phyloP scores from a whole-genome alignment of 768 basidiomycete genomes.

The Lactarius trivialis region DNA sequence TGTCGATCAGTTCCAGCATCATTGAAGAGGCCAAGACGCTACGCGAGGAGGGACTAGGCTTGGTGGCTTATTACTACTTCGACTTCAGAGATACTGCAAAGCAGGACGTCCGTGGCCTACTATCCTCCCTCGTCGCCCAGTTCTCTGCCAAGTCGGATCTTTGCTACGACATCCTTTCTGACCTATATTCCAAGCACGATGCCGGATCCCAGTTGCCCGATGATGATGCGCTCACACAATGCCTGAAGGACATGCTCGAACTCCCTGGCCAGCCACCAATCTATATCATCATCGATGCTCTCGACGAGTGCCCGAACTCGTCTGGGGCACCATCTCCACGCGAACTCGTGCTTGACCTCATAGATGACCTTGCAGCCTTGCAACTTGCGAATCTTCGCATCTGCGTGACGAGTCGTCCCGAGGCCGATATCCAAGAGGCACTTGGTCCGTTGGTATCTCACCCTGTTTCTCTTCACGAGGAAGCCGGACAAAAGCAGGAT shows the following conservation, averaged over 20 bases:
- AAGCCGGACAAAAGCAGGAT: background rate
- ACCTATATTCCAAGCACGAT: background rate
- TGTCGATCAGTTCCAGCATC: no score
- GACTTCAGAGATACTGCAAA: background rate
- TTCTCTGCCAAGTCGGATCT: background rate
- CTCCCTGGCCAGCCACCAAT: background rate
- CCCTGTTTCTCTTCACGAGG: background rate
- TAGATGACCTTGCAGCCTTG: background rate
- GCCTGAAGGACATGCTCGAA: background rate
- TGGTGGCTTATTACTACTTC: background rate
- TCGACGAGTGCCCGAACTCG: slow-evolving; percentile 6
- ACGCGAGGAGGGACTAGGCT: background rate
- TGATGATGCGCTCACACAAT: background rate
- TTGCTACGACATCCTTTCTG: background rate
- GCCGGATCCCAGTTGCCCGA: background rate
- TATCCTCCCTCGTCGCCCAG: background rate
- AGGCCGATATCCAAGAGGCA: background rate
- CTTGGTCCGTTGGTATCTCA: background rate
- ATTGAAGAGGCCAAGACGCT: no score
- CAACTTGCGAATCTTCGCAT: background rate
- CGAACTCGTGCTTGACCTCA: background rate
- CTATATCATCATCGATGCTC: slow-evolving; percentile 1
- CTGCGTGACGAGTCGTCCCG: slow-evolving; percentile 2
- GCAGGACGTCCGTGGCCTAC: background rate
- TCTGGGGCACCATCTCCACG: background rate